Evolutionary conservation across 176 grass and related monocot species (phyloP).

Genomic region (Thinopyrum elongatum): DNA sequence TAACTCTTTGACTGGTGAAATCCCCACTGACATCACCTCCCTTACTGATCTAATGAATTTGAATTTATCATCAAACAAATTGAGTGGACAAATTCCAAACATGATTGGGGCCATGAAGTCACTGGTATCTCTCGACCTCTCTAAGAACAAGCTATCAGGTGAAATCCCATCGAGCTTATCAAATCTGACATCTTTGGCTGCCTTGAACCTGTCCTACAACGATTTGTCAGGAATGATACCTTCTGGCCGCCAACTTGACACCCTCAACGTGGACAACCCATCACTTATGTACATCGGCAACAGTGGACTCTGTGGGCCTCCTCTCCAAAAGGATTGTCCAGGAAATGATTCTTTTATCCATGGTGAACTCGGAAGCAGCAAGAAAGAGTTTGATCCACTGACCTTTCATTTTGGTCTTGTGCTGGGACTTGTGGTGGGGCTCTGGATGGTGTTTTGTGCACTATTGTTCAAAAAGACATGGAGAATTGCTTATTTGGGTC

Average conservation of each 20-base stretch:
- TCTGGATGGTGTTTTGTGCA: constrained; percentile 29
- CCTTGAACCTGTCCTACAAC: constrained; percentile 32
- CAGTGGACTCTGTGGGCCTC: constrained; percentile 21
- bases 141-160: too few species aligned
- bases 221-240: constrained; percentile 32
- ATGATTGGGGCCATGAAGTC: too few species aligned
- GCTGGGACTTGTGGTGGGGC: constrained; percentile 28
- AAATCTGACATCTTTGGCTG: constrained; percentile 8
- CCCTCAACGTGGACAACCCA: neutral
- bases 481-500: constrained; percentile 28
- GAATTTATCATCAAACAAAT: too few species aligned
- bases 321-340: constrained; percentile 20
- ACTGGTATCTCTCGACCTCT: too few species aligned
- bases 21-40: constrained; percentile 20
- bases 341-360: neutral
- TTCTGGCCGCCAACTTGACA: constrained; percentile 32
- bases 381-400: neutral
- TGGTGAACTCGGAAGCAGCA: neutral
- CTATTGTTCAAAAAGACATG: constrained; percentile 32
- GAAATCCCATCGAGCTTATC: too few species aligned
- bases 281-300: constrained; percentile 16
- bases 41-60: neutral
- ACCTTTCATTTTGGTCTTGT: neutral
- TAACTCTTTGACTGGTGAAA: constrained; percentile 34
- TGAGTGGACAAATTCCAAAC: too few species aligned